Evolutionary conservation across 495 filamentous ascomycete species (phyloP), one percentile per base, ranked within the genome.

Genomic region (Venustampulla echinocandica): DNA sequence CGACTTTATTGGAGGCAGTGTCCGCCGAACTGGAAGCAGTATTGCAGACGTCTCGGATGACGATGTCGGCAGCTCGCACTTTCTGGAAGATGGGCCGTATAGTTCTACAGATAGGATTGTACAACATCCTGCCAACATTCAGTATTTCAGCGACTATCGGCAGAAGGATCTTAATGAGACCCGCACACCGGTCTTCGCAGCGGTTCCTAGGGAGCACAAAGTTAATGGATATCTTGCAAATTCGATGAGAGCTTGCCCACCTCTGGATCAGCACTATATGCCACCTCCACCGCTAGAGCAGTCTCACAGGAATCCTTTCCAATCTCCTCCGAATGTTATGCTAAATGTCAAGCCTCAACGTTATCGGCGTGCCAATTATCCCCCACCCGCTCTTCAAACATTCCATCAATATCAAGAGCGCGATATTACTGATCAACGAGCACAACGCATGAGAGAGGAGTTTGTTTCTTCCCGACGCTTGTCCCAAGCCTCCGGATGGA

Each of bases 191-290:
- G 42, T 57, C 1, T 42, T 60, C 7, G 37, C 47, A 3, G 54
- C 57, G 3, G 19, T 32, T 2, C 49, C 33, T 30, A 39, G 28
- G 15, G 40, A 49, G 20, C 49, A 57, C 28, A 44, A 49, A 24
- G 44, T 60, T 15, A 57, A 57, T 37, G 57, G 57, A 0, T 55
- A 55, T 32, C 34, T 46, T 6, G 39, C 51, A 24, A 40, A 60
- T 24, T 56, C 53, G 11, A 50, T 21, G 7, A 25, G 53, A 22
- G 28, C 27, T 37, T 32, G 34, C 10, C 46, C 45, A 2, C 36
- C 41, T 1, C 28, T 25, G 10, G 38, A 18, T n/a, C 39, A 42
- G 10, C 20, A 27, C 13, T 22, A 38, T 15, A 20, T 5, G 4
- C 20, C 10, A 14, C 56, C 49, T 14, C 34, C 11, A 37, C 49